These are phyloP conservation scores for Neonectria neomacrospora DNA, from an alignment of 2,329 filamentous ascomycete genomes.

Conservation along the genomic window DNA sequence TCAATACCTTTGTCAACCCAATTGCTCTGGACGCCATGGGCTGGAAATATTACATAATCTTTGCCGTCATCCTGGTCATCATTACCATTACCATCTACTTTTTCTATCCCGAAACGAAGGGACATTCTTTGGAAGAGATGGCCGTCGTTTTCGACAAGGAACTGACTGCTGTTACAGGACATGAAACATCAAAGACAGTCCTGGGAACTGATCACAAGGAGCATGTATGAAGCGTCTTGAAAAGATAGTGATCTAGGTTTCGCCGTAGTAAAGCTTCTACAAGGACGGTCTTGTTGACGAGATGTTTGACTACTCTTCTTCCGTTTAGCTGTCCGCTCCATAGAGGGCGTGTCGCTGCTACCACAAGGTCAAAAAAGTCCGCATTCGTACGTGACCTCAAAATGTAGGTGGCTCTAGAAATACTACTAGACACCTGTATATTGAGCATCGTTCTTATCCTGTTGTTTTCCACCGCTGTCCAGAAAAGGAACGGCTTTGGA, in stretches of 20 bases:
- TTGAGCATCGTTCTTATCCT: not conserved
- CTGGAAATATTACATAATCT: constrained; percentile 36
- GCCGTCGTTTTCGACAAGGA: constrained; percentile 30
- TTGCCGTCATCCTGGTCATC: constrained; percentile 21
- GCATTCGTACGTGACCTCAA: too few species aligned
- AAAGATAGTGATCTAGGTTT: not conserved
- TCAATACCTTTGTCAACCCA: constrained; percentile 29
- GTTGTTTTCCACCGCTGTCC: not conserved
- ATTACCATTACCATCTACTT: constrained; percentile 27
- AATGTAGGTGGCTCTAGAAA: not conserved
- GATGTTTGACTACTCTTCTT: too few species aligned
- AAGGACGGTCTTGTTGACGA: too few species aligned
- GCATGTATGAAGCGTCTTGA: not conserved
- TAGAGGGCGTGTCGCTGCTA: too few species aligned
- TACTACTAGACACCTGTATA: not conserved
- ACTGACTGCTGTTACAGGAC: not conserved
- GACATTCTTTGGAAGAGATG: constrained; percentile 32
- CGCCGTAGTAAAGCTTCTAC: too few species aligned
- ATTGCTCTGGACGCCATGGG: constrained; percentile 26
- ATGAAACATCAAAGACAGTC: not conserved
- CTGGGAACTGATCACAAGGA: not conserved
- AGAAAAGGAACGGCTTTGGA: not conserved
- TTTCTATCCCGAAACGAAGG: constrained; percentile 32
- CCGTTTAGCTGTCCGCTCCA: too few species aligned
- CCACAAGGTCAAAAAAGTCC: too few species aligned